Evolutionary conservation across 1,284 basidiomycete genomes (phyloP), one percentile per base, ranked within the genome.

Genomic region (Puccinia sorghi): DNA sequence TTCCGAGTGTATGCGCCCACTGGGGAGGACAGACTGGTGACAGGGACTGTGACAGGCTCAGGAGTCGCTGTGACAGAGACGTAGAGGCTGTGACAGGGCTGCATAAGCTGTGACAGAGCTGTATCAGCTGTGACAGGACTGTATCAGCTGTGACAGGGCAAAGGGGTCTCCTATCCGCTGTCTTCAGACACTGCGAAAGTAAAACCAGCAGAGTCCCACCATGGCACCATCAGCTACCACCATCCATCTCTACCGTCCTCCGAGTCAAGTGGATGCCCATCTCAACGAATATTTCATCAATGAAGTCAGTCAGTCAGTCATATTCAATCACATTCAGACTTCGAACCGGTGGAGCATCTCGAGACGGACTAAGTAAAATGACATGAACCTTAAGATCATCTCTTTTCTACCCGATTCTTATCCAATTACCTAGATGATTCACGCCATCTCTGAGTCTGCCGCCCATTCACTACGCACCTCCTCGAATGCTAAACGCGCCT

Each of bases 201-300:
- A 17, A 11, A 50, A 50, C 17, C 4, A 6, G 6, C 43, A 46
- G 13, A 50, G 17, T 13, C 8, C 8, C 48, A 20, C 56, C 27
- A 71, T 71, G 69, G 52, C 50, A 56, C 69, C 52, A 54, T 43
- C 69, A 54, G 37, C 52, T 7, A 52, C 50, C 3, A 52, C 50
- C 0, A 56, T 71, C 37, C 56, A 56, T 39, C 37, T 71, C 37
- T 43, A 71, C 37, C 69, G 52, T 41, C 71, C 71, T 9, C 54
- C 57, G 50, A 75, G 48, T 20, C 64, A 64, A 27, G 67, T 79
- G 25, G 76, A 79, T 54, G 67, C 67, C 13, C 76, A 79, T 66
- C 69, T 79, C 27, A 54, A 56, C 27, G 67, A 79, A 17, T 79
- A 72, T 72, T 79, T 79, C 57, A 27, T 79, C 12, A 57, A 69